Conservation (phyloP, 768 basidiomycete genomes). For the Crucibulum laeve region DNA sequence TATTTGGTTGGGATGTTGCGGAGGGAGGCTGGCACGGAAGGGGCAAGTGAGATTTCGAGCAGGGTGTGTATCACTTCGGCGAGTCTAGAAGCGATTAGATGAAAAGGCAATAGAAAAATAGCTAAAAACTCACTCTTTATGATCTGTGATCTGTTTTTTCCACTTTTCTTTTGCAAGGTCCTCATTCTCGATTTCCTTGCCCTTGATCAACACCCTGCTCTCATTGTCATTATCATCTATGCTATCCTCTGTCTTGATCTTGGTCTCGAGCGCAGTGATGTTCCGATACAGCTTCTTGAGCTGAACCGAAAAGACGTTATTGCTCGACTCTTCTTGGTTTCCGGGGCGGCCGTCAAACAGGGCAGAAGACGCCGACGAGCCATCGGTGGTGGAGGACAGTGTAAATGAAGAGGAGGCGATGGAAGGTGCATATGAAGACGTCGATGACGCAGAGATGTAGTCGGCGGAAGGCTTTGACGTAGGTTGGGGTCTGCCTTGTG, state of each 20-base stretch:
- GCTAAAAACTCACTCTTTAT: constrained; percentile 69
- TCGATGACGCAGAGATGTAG: constrained; percentile 70
- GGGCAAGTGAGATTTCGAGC: constrained; percentile 79
- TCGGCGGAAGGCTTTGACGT: constrained; percentile 64
- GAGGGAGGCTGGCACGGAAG: constrained; percentile 82
- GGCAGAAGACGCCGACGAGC: constrained; percentile 68
- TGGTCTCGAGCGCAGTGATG: constrained; percentile 76
- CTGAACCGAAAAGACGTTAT: constrained; percentile 66
- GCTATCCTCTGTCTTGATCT: constrained; percentile 58
- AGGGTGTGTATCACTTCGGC: constrained; percentile 90
- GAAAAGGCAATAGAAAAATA: constrained; percentile 6
- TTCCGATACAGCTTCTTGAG: constrained; percentile 81
- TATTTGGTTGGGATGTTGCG: constrained; percentile 90
- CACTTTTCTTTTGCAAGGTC: constrained; percentile 76
- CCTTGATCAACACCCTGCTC: constrained; percentile 40
- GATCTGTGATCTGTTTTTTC: constrained; percentile 65
- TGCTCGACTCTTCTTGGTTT: constrained; percentile 50
- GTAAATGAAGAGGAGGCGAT: constrained; percentile 66
- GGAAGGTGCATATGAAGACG: constrained; percentile 71
- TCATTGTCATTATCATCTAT: constrained; percentile 51
- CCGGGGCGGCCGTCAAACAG: constrained; percentile 53
- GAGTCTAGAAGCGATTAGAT: constrained; percentile 44
- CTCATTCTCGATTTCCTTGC: constrained; percentile 39
- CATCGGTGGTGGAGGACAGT: constrained; percentile 73
- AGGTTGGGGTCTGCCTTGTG: constrained; percentile 40